Percentiles rank a stretch among this genome's conserved stretches.
phyloP scores from a whole-genome alignment of 108 stramenopile species.

The Aureococcus anophagefferens region DNA sequence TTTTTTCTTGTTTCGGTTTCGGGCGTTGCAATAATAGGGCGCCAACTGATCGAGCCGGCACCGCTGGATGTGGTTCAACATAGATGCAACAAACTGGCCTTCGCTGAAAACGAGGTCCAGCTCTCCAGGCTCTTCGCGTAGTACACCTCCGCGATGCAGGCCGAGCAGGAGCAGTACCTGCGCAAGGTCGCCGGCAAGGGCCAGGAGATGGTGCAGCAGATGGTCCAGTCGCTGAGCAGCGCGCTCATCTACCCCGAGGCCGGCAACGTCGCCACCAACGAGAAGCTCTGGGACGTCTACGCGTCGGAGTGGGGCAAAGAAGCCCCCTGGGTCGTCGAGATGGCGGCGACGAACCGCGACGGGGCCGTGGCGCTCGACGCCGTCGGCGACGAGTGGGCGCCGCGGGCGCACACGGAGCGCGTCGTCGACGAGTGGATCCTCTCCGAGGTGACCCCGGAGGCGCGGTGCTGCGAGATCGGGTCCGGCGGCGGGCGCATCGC shows the following conservation, averaged over 20 bases:
- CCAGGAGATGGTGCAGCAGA: neutral
- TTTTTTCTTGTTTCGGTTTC: too few relatives aligned
- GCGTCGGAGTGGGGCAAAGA: neutral
- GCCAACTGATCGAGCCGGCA: too few relatives aligned
- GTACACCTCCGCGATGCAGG: too few relatives aligned
- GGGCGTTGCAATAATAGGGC: too few relatives aligned
- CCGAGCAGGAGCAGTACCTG: neutral
- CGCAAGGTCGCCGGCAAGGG: neutral
- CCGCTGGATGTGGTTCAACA: too few relatives aligned
- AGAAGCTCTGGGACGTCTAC: slow-evolving; percentile 2
- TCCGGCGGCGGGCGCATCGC: neutral
- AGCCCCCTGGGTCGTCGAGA: neutral
- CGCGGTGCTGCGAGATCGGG: neutral
- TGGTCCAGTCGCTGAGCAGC: neutral
- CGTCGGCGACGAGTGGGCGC: neutral
- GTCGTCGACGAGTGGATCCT: neutral
- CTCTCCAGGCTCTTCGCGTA: too few relatives aligned
- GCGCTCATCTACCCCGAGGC: neutral
- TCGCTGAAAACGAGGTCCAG: too few relatives aligned
- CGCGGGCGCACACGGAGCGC: neutral
- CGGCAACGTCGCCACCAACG: neutral
- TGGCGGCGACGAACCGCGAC: neutral
- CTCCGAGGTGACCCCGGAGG: neutral
- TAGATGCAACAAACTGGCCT: too few relatives aligned
- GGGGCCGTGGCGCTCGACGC: neutral